Evolutionary conservation across 441 rosid species (phyloP), one percentile per base, ranked within the genome.

Genomic region (Manihot esculenta): DNA sequence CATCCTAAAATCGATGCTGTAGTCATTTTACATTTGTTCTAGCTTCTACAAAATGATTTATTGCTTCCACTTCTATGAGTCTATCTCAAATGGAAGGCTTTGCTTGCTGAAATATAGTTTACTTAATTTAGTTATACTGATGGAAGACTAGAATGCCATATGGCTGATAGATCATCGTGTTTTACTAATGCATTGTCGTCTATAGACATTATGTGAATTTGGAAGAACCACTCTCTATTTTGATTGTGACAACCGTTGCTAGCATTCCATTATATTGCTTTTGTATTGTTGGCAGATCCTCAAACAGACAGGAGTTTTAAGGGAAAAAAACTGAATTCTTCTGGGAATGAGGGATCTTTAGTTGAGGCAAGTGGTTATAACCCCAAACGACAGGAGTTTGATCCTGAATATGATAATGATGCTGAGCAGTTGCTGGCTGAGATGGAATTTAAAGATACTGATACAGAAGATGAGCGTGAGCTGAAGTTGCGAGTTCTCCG

Each of bases 361-460:
- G 75, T 90, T 73, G 97, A 91, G 66, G 24, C 76, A 72, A 89
- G 99, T 49, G 92, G 91, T 71, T 92, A 85, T 80, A 94, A 90
- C 72, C 72, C 84, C 57, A 94, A 90, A 82, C 82, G 97, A 79
- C 85, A 81, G 73, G 98, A 94, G 68, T 94, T 94, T 73, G 99
- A 94, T 76, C 87, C 93, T 21, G 99, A 92, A 72, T 94, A 92
- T 38, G 99, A 92, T 71, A 92, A 94, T 64, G 99, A 92, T 70
- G 96, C 98, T 45, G 99, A 94, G 86, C 93, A 87, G 71, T 82
- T 92, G 73, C 85, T 92, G 70, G 97, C 99, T 66, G 99, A 94
- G 79, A 94, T 94, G 99, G 98, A 94, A 78, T 90, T 92, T 70
- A 92, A 90, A 82, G 97, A 92, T 11, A 69, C 85, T n/a, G 97